A percentile compares a stretch with the other conserved stretches of the same genome.
These are phyloP conservation scores for Thermoascus crustaceus DNA, from an alignment of 2,329 filamentous ascomycete species.

Conservation along the genomic window DNA sequence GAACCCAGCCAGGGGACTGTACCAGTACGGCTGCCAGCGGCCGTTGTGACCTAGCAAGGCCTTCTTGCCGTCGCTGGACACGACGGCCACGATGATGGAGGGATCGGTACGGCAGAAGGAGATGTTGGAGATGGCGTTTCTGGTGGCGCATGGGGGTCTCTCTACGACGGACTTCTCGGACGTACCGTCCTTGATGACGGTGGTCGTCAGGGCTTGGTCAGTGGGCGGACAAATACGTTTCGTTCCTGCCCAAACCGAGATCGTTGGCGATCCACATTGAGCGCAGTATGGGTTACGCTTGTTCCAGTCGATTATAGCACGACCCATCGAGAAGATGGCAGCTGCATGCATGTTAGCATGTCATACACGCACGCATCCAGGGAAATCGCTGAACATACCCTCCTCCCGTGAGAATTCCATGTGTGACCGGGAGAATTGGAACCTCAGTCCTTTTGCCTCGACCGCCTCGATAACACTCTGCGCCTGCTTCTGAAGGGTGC, in stretches of 20 bases:
- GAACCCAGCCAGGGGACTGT: conserved; percentile 80
- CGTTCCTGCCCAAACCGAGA: conserved; percentile 43
- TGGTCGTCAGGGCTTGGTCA: conserved; percentile 32
- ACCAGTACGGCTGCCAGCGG: conserved; percentile 77
- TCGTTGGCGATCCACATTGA: conserved; percentile 73
- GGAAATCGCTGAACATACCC: conserved; percentile 37
- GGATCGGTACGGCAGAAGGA: conserved; percentile 89
- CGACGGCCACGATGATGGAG: conserved; percentile 88
- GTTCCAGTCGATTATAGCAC: conserved; percentile 91
- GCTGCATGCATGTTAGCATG: conserved; percentile 46
- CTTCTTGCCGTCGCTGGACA: conserved; percentile 68
- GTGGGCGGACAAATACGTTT: conserved; percentile 39
- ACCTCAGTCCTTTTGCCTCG: conserved; percentile 54
- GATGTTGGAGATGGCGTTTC: conserved; percentile 80
- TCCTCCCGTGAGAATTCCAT: conserved; percentile 54
- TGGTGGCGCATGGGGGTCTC: conserved; percentile 67
- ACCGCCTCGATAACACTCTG: conserved; percentile 49
- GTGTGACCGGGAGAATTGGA: conserved; percentile 59
- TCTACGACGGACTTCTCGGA: conserved; percentile 22
- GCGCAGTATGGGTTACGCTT: conserved; percentile 84
- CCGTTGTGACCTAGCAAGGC: conserved; percentile 78
- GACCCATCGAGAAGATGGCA: conserved; percentile 81
- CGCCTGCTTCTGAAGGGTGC: conserved; percentile 49
- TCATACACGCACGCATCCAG: background rate
- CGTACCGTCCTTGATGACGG: too few relatives aligned